Base-by-base conservation (phyloP, 164 flowering plant species). In the Macadamia tetraphylla region DNA sequence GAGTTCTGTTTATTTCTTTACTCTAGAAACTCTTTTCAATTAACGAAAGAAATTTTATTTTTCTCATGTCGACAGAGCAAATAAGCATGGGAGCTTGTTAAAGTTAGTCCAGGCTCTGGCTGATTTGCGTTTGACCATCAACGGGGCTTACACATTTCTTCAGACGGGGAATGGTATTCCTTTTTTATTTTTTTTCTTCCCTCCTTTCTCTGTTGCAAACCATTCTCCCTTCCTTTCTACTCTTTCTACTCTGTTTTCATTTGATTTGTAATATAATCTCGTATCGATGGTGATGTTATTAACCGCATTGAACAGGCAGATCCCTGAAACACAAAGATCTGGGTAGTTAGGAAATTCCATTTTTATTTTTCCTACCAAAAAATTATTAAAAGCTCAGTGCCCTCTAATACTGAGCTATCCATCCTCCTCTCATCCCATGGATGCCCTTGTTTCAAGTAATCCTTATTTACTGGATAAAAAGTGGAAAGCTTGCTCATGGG, bases 31-130 rank as follows among this genome's bases (percentile, higher is more conserved):
- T 35, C 40, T 2, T 35, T 35, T 35, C 40, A 2, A 35, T 9
- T 46, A 46, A 46, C 7, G 1, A 8, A 46, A 46, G 9, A 23
- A 46, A 9, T 62, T n/a, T 29, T 48, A 30, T 18, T 42, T 42
- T 69, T 70, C 75, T 43, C 82, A 93, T 97, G 96, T 93, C 64
- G 91, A 89, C 55, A 94, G 97, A 75, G 88, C 86, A 29, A 91
- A 88, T 78, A 86, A 75, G 76, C 82, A 84, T 63, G 89, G 92
- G 17, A 81, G 82, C 65, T 78, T 89, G 12, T 72, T 89, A n/a
- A 85, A 87, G 69, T 90, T 87, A 63, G 85, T 89, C 43, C 91
- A 89, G 70, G 85, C 85, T 69, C 82, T 89, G 62, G 78, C 86
- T 29, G 92, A 89, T 73, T 71, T 86, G 60, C 83, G 87, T 67